Conservation (phyloP, 192 early-diverging fungal species). For the Backusella circina region DNA sequence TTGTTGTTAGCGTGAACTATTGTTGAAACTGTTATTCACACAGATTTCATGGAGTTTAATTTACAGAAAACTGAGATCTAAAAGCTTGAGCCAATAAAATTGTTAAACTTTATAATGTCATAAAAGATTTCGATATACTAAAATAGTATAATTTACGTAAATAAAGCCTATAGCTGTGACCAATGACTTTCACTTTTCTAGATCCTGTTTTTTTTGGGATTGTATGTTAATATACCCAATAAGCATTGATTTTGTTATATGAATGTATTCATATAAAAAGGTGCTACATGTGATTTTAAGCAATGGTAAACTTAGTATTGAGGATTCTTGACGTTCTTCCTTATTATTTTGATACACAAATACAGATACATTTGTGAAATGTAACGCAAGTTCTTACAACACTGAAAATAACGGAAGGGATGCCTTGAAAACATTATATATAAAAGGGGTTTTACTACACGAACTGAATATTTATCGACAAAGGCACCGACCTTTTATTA, state of each 20-base stretch:
- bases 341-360: background rate
- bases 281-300: background rate
- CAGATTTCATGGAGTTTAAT: background rate
- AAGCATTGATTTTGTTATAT: background rate
- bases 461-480: background rate
- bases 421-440: background rate
- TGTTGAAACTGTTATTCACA: background rate
- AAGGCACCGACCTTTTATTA: background rate
- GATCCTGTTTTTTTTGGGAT: background rate
- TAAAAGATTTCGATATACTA: background rate
- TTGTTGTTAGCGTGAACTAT: background rate
- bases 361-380: background rate
- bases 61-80: background rate
- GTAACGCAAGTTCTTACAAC: background rate
- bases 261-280: background rate
- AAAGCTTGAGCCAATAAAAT: background rate
- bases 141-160: background rate
- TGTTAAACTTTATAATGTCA: background rate
- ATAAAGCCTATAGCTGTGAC: background rate
- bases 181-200: background rate
- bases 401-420: background rate
- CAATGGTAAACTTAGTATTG: background rate
- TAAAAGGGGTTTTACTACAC: background rate
- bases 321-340: background rate
- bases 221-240: background rate